Base-by-base conservation (phyloP, 2,329 filamentous ascomycete genomes). In the Colletotrichum filicis region DNA sequence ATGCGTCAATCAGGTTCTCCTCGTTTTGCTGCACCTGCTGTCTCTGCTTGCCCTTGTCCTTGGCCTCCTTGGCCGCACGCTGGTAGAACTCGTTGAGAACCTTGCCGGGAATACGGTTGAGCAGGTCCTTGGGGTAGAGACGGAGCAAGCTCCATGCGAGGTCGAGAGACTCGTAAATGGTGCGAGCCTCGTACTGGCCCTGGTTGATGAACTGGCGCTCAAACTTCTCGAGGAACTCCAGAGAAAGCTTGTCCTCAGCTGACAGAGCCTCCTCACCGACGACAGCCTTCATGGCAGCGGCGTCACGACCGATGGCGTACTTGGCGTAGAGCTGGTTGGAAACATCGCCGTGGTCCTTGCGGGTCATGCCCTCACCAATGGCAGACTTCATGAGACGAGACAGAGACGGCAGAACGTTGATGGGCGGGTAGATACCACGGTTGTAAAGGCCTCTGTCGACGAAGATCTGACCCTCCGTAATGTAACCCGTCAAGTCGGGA, bases 311-410 rank as follows among this genome's bases (percentile, higher is more conserved):
- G 82, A 99, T 98, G 84, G 97, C 97, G 83, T 99, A 99, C 87
- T 99, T 99, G 86, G 97, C 97, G 84, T 99, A 99, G 76, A 99
- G 91, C 89, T 99, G 97, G 89, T 99, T 99, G 78, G 97, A 99
- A 63, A 99, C 97, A 86, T 99, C 97, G 78, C 95, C 94, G 85
- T 99, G 97, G 80, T 99, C 97, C 85, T 94, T 95, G 79, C 97
- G 94, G 30, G 97, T 99, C 89, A 95, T 96, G 76, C 95, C 95
- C 86, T 98, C 95, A 79, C 97, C 97, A 80, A 99, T 99, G 83
- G 97, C 97, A 80, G 97, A 99, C 87, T 99, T 99, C 97, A 99
- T 99, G 82, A 99, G 93, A 91, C 97, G 97, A 28, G 97, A 99
- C 52, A 99, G 93, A 60, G 97, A 99, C 28, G 97, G 97, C 74